Conservation (phyloP, 1,284 basidiomycete species). For the Takashimella tepidaria region DNA sequence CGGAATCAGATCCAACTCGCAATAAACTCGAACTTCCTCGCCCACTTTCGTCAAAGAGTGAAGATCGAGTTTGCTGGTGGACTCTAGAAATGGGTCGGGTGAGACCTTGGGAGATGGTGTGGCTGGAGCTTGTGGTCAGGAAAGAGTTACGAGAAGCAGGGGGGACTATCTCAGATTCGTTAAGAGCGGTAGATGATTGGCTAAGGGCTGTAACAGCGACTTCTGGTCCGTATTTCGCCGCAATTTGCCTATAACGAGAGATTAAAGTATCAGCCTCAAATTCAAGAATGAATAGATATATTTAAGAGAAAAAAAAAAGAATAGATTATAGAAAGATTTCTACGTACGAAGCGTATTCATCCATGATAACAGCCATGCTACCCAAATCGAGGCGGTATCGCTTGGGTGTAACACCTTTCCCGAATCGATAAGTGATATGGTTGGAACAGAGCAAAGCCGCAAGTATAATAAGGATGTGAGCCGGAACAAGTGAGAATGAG, state of each 20-base stretch:
- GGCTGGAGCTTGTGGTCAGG: neutral
- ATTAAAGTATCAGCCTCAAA: neutral
- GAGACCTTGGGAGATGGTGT: neutral
- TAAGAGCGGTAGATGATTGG: conserved; percentile 35
- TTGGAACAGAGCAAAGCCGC: conserved; percentile 62
- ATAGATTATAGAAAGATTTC: too few relatives aligned
- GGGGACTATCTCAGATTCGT: conserved; percentile 4
- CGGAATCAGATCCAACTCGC: too few relatives aligned
- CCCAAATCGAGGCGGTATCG: conserved; percentile 61
- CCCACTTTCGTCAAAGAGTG: too few relatives aligned
- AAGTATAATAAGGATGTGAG: conserved; percentile 62
- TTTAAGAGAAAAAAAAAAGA: neutral
- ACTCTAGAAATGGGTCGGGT: neutral
- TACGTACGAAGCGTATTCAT: conserved; percentile 62
- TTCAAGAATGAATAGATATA: neutral
- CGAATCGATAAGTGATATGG: conserved; percentile 69
- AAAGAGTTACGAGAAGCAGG: neutral
- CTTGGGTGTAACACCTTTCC: conserved; percentile 71
- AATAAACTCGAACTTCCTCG: too few relatives aligned
- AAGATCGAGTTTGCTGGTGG: too few relatives aligned
- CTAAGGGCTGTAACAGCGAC: conserved; percentile 40
- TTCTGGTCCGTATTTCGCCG: conserved; percentile 43
- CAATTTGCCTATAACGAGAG: conserved; percentile 38
- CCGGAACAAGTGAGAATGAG: conserved; percentile 61
- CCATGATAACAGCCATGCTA: conserved; percentile 67